Evolutionary conservation across 176 grass and related monocot genomes (phyloP).

Genomic region (Triticum timopheevii): DNA sequence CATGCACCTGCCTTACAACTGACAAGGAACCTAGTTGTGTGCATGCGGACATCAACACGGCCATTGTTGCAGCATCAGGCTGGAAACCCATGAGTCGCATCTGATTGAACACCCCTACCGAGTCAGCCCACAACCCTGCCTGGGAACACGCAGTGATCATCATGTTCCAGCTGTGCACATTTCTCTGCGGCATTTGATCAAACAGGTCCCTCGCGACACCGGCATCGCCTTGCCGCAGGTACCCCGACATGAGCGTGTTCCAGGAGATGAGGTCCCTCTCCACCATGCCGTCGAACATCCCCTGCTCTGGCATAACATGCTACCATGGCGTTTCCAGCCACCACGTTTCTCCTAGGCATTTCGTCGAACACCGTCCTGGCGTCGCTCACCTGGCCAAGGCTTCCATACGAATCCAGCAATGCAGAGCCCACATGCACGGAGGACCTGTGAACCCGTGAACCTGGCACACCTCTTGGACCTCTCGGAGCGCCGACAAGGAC

Average conservation of each 20-base stretch:
- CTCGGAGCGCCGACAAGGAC: slow-evolving; percentile 31
- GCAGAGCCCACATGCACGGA: slow-evolving; percentile 45
- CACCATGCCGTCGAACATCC: slow-evolving; percentile 43
- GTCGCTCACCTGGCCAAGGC: slow-evolving; percentile 8
- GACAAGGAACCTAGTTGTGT: slow-evolving; percentile 53
- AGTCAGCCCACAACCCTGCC: slow-evolving; percentile 42
- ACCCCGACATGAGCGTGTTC: slow-evolving; percentile 50
- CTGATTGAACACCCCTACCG: slow-evolving; percentile 38
- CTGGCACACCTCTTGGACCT: slow-evolving; percentile 28
- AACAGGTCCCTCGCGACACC: slow-evolving; percentile 12
- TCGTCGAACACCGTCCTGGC: slow-evolving; percentile 35
- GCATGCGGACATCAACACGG: slow-evolving; percentile 55
- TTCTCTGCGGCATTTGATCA: slow-evolving; percentile 38
- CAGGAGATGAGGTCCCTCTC: slow-evolving; percentile 51
- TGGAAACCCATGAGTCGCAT: slow-evolving; percentile 30
- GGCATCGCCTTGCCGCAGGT: slow-evolving; percentile 8
- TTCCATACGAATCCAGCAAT: slow-evolving; percentile 46
- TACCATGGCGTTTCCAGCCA: slow-evolving; percentile 46
- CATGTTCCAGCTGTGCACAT: slow-evolving; percentile 53
- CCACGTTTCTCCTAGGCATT: slow-evolving; percentile 19
- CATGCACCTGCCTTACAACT: slow-evolving; percentile 52
- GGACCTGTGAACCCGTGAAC: slow-evolving; percentile 40
- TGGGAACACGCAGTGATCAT: slow-evolving; percentile 34
- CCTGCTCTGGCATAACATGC: slow-evolving; percentile 36
- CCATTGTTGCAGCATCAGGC: slow-evolving; percentile 50